Conservation (phyloP, 768 basidiomycete species). For the Sarcodon aspratus region DNA sequence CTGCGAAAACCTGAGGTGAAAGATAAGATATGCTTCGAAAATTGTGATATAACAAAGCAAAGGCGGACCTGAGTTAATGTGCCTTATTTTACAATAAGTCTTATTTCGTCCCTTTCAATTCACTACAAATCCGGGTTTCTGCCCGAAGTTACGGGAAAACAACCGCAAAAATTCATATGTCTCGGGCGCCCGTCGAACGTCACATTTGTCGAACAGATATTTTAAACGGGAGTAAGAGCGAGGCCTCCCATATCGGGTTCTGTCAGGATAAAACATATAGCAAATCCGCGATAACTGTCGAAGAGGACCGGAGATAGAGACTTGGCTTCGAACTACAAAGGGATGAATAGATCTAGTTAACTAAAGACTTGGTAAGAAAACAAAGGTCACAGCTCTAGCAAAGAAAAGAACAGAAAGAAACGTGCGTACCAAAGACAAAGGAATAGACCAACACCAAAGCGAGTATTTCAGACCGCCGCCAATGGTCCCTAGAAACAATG, state of each 20-base stretch:
- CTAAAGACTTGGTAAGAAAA: conserved; percentile 30
- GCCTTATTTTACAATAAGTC: conserved; percentile 23
- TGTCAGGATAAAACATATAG: conserved; percentile 30
- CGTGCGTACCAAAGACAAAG: too few species aligned
- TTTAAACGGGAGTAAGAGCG: conserved; percentile 28
- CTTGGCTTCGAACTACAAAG: conserved; percentile 34
- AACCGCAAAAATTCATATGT: conserved; percentile 24
- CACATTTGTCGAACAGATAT: conserved; percentile 22
- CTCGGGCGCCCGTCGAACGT: conserved; percentile 26
- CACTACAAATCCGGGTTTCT: conserved; percentile 13
- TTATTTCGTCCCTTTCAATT: conserved; percentile 3
- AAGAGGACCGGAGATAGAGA: conserved; percentile 30
- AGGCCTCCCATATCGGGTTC: conserved; percentile 32
- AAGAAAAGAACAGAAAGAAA: too few species aligned
- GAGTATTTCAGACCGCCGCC: conserved; percentile 35
- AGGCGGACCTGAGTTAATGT: conserved; percentile 28
- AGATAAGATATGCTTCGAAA: background rate
- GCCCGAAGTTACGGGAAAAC: conserved; percentile 23
- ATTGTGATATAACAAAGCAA: background rate
- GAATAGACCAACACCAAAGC: conserved; percentile 27
- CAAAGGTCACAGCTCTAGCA: conserved; percentile 28
- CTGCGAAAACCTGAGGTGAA: too few species aligned
- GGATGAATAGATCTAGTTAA: conserved; percentile 31
- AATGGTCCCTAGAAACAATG: conserved; percentile 30
- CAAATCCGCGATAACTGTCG: conserved; percentile 31